A percentile compares a stretch with the other conserved stretches of the same genome.
Evolutionary conservation across 306 rosid species (phyloP).

Genomic region (Cucumis hystrix): DNA sequence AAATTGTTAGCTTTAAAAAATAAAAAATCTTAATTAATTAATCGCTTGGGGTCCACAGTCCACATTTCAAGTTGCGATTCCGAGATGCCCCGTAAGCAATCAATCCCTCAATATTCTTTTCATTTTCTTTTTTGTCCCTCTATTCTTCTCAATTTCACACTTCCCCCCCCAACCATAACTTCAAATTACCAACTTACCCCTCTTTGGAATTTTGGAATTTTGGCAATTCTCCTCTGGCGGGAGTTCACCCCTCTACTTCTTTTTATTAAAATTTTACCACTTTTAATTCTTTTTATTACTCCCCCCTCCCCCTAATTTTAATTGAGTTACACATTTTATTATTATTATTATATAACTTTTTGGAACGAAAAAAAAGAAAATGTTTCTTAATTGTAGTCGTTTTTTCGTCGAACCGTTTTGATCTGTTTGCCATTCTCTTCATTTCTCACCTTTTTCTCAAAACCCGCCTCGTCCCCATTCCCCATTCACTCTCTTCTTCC

Average conservation of each 20-base stretch:
- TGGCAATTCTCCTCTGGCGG: background rate
- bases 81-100: slow-evolving; percentile 8
- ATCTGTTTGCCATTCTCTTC: slow-evolving; percentile 14
- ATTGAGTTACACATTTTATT: no score
- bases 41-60: background rate
- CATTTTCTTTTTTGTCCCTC: background rate
- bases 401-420: background rate
- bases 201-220: background rate
- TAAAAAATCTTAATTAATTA: no score
- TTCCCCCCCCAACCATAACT: background rate
- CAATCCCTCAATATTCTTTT: background rate
- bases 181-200: background rate
- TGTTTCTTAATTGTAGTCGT: background rate
- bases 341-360: no score
- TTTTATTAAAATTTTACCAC: background rate
- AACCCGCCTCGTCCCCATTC: slow-evolving; percentile 14
- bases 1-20: no score
- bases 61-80: background rate
- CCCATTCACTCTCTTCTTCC: background rate
- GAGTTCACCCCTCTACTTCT: background rate
- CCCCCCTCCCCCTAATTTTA: background rate
- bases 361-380: background rate
- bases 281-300: background rate
- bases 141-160: background rate
- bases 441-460: slow-evolving; percentile 10